A percentile compares a stretch with the other conserved stretches of the same genome.
These are phyloP conservation scores for Pinus taeda DNA, from an alignment of 75 land plant species.

Conservation along the genomic window DNA sequence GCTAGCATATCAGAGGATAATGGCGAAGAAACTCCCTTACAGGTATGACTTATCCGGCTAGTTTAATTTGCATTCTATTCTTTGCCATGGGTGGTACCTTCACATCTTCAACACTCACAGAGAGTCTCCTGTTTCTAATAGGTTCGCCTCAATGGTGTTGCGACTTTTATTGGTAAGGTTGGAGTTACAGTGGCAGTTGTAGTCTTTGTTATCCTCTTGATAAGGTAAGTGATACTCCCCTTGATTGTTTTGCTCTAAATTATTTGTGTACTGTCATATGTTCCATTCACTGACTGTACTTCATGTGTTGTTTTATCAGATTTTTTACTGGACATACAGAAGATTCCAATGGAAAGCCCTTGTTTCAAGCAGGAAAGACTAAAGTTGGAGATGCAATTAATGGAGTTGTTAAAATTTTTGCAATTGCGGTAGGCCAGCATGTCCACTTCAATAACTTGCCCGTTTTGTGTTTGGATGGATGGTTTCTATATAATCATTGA, in stretches of 20 bases:
- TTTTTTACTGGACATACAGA: slow-evolving; percentile 56
- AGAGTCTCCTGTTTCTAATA: slow-evolving; percentile 6
- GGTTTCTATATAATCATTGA: background rate
- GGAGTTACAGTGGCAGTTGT: slow-evolving; percentile 58
- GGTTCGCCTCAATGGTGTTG: slow-evolving; percentile 88
- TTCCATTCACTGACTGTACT: background rate
- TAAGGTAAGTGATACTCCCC: slow-evolving; percentile 2
- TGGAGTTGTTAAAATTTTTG: slow-evolving; percentile 48
- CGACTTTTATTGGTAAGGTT: slow-evolving; percentile 72
- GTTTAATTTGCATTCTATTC: background rate
- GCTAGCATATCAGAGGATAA: slow-evolving; percentile 54
- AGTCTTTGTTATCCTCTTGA: slow-evolving; percentile 46
- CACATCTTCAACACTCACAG: background rate
- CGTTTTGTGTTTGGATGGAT: background rate
- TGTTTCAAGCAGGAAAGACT: slow-evolving; percentile 35
- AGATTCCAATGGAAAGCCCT: slow-evolving; percentile 21
- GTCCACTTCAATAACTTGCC: background rate
- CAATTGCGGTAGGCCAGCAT: slow-evolving; percentile 60
- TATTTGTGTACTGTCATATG: background rate
- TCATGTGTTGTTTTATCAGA: slow-evolving; percentile 13
- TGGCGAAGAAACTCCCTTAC: slow-evolving; percentile 68
- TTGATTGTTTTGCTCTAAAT: background rate
- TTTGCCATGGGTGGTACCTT: background rate
- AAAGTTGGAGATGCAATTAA: slow-evolving; percentile 31
- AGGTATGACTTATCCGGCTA: slow-evolving; percentile 22